Evolutionary conservation across 2,329 filamentous ascomycete species (phyloP).

Genomic region (Passalora sequoiae): DNA sequence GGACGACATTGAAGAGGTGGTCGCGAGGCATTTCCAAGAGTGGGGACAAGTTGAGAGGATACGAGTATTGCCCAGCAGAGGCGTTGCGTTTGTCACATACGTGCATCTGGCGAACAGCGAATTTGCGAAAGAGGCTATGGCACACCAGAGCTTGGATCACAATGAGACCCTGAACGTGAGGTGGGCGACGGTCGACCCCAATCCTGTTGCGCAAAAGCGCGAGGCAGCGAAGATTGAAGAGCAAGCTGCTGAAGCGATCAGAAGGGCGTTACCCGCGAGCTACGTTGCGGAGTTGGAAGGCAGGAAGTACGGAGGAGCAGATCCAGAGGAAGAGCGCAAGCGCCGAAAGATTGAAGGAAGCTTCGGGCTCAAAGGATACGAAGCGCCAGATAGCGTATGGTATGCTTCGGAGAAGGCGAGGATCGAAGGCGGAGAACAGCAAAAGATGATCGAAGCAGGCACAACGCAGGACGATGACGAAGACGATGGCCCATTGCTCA

Average conservation of each 20-base stretch:
- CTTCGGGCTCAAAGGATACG: slow-evolving; percentile 85
- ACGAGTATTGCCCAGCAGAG: slow-evolving; percentile 79
- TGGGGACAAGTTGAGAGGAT: slow-evolving; percentile 88
- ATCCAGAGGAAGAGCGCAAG: slow-evolving; percentile 74
- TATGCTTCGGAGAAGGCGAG: slow-evolving; percentile 72
- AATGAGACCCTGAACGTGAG: slow-evolving; percentile 90
- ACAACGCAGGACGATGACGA: slow-evolving; percentile 28
- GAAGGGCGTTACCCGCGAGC: slow-evolving; percentile 78
- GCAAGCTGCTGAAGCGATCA: slow-evolving; percentile 89
- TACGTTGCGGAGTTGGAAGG: slow-evolving; percentile 94
- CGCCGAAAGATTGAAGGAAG: slow-evolving; percentile 81
- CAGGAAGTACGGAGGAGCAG: slow-evolving; percentile 47
- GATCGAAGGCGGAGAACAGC: slow-evolving; percentile 58
- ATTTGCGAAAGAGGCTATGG: slow-evolving; percentile 82
- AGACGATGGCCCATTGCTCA: slow-evolving; percentile 33
- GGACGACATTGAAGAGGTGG: slow-evolving; percentile 95
- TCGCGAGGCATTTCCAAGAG: slow-evolving; percentile 90
- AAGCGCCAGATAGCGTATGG: slow-evolving; percentile 90
- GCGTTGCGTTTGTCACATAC: slow-evolving; percentile 94
- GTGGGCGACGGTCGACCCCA: slow-evolving; percentile 95
- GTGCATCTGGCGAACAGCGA: slow-evolving; percentile 82
- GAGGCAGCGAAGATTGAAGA: slow-evolving; percentile 88
- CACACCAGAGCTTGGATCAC: slow-evolving; percentile 86
- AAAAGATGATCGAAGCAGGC: slow-evolving; percentile 48
- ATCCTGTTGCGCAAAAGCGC: slow-evolving; percentile 87